These are phyloP conservation scores for Mucor lusitanicus DNA, from an alignment of 371 early-diverging fungal species.

Conservation along the genomic window DNA sequence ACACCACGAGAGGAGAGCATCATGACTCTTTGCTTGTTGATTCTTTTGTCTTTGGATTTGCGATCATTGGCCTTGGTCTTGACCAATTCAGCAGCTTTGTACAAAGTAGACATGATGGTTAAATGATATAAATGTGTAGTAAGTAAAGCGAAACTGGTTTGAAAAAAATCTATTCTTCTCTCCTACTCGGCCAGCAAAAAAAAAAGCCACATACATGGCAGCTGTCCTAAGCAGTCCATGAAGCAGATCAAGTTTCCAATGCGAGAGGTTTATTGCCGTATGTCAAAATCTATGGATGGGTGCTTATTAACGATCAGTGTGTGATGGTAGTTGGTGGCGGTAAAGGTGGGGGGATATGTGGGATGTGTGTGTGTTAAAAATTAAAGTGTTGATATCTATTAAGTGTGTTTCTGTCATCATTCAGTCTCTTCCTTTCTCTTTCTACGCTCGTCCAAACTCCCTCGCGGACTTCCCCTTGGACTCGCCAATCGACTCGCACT, in stretches of 20 bases:
- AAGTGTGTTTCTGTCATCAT: neutral
- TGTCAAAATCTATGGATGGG: neutral
- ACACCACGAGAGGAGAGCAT: constrained; percentile 90
- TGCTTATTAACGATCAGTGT: neutral
- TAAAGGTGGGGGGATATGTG: neutral
- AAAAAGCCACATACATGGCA: neutral
- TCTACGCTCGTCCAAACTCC: constrained; percentile 31
- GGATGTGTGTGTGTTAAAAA: neutral
- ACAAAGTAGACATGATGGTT: constrained; percentile 39
- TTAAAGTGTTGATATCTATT: neutral
- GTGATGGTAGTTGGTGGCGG: neutral
- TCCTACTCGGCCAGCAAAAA: neutral
- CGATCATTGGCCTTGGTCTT: constrained; percentile 26
- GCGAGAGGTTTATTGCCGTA: neutral
- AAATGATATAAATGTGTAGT: neutral
- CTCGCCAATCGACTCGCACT: constrained; percentile 16
- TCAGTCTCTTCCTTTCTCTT: constrained; percentile 14
- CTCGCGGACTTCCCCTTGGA: constrained; percentile 27
- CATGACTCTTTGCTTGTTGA: constrained; percentile 90
- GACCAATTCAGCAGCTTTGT: constrained; percentile 38
- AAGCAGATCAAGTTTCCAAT: neutral
- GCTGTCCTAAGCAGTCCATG: neutral
- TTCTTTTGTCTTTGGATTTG: constrained; percentile 44
- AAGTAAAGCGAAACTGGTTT: neutral
- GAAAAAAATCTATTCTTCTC: neutral